Evolutionary conservation across 83 land plant genomes (phyloP).

Genomic region (Thuja plicata): DNA sequence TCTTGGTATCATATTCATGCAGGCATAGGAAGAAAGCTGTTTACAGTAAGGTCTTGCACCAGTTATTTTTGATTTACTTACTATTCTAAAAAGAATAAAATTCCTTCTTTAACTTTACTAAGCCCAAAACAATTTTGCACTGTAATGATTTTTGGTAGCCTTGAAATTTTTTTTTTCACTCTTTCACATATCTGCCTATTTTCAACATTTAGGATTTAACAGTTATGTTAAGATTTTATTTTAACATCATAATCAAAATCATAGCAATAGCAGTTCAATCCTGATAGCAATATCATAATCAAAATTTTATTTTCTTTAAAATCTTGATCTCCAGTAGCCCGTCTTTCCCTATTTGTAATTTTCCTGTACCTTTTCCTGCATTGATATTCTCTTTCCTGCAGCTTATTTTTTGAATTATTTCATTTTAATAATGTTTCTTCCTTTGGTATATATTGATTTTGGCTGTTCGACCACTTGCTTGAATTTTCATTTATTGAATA

Average conservation of each 20-base stretch:
- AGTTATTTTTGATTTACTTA: background rate
- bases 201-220: too few relatives aligned
- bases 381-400: background rate
- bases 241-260: too few relatives aligned
- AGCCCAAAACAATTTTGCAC: too few relatives aligned
- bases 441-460: background rate
- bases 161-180: background rate
- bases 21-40: too few relatives aligned
- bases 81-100: background rate
- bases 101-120: background rate
- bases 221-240: too few relatives aligned
- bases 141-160: background rate
- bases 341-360: background rate
- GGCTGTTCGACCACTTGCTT: background rate
- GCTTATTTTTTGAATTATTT: background rate
- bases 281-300: too few relatives aligned
- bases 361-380: background rate
- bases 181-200: too few relatives aligned
- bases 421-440: background rate
- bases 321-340: background rate
- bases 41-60: background rate
- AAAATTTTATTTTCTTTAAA: too few relatives aligned
- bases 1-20: too few relatives aligned
- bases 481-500: background rate
- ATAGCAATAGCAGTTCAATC: too few relatives aligned